phyloP scores from a whole-genome alignment of 345 rosid genomes.

The Rhodamnia rubescens region DNA sequence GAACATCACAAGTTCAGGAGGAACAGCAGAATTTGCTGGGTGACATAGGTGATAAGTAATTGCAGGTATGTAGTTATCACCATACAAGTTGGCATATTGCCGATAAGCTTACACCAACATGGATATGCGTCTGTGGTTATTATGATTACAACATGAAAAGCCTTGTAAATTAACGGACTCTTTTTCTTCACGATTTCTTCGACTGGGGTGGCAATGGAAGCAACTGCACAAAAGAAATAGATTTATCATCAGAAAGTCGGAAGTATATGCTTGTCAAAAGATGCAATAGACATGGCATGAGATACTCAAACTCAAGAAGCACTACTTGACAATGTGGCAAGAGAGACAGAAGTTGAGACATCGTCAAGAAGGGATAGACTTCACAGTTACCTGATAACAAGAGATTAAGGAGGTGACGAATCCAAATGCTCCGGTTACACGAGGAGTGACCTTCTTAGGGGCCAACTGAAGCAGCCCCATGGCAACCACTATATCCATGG shows the following conservation, averaged over 20 bases:
- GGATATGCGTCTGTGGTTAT: neutral
- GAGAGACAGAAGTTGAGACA: neutral
- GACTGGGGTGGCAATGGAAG: constrained; percentile 59
- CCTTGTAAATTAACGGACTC: constrained; percentile 15
- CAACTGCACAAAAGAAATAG: constrained; percentile 27
- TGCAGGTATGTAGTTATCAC: neutral
- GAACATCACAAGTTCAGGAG: neutral
- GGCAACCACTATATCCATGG: constrained; percentile 81
- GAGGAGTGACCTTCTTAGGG: constrained; percentile 81
- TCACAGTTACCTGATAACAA: constrained; percentile 74
- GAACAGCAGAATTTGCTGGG: neutral
- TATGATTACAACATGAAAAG: neutral
- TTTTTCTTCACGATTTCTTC: constrained; percentile 29
- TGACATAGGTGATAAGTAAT: neutral
- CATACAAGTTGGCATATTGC: constrained; percentile 7
- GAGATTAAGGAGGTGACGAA: constrained; percentile 74
- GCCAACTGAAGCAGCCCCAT: constrained; percentile 79
- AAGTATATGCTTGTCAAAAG: neutral
- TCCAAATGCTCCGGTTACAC: constrained; percentile 87
- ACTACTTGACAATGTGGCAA: neutral
- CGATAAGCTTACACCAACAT: constrained; percentile 11
- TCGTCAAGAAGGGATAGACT: neutral
- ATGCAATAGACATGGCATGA: neutral
- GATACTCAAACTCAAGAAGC: neutral
- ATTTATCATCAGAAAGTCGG: neutral